Evolutionary conservation across 768 basidiomycete genomes (phyloP), one percentile per base, ranked within the genome.

Genomic region (Suillus decipiens): DNA sequence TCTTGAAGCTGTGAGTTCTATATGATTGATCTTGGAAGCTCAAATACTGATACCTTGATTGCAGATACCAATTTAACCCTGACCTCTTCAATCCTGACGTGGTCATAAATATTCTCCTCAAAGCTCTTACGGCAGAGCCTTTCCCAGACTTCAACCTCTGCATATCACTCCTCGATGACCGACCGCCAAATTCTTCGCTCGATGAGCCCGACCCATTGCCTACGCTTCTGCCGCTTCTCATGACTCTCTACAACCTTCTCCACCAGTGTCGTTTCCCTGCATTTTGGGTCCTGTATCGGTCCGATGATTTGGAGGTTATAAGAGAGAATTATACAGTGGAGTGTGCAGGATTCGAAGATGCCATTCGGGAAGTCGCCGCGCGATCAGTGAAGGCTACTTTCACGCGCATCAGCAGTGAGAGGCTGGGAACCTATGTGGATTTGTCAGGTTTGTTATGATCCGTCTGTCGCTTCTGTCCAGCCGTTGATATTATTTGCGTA

Each of bases 111-210:
- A 92, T 98, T 76, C 91, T 99, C 72, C 84, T 96, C 75, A 96
- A 96, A 81, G 84, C 95, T 33, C 84, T 97, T 62, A 89, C 92
- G 45, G 86, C 92, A 1, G 83, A 89, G 56, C 93, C 95, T 39
- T 84, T 89, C 51, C 92, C 96, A 62, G 96, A 99, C 74, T 99
- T 96, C 80, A 90, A 92, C 70, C 90, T 99, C 66, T 96, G 92
- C 70, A 86, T 96, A 68, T 92, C 96, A 55, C 84, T 99, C n/a
- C 81, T 96, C 43, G 92, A 94, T 64, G 93, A 95, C 67, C 85
- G 88, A 54, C 74, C 82, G 19, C 57, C 48, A 24, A 85, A 76
- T 63, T 63, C 81, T 48, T 82, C 81, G 67, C 77, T 86, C 12
- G 92, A 93, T 68, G 92, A 94, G 70, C 89, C 90, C 33, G 92